Evolutionary conservation across 805 yeast species (phyloP), one percentile per base, ranked within the genome.

Genomic region (Teunomyces pallodes): DNA sequence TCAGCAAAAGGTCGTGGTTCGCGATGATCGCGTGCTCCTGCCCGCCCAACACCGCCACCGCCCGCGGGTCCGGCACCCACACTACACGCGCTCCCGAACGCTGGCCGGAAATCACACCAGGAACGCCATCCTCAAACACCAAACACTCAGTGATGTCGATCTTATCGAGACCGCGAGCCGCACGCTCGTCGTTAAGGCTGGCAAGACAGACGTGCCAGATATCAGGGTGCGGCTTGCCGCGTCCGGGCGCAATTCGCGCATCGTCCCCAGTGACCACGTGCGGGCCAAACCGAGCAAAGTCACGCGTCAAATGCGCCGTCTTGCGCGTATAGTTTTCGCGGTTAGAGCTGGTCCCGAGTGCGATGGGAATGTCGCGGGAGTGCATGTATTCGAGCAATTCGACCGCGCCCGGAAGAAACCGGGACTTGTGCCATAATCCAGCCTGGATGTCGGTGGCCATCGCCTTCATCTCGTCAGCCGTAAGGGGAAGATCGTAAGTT

Each of bases 211-310:
- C 76, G 53, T 81, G 80, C 95, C 96, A 94, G 53, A 94, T 90
- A 63, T 91, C 95, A 2, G 99, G 99, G 50, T 75, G 74, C 10
- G 99, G 99, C 64, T 94, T 94, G 5, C 99, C 98, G 53, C 84
- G 78, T 3, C 97, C 98, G 12, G 72, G 74, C 1, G 92, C 87
- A 48, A 94, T 82, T 39, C 96, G 78, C 31, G 81, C 72, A 61
- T 94, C 94, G 69, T 94, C 99, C 5, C 98, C 98, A 1, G 92
- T 86, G 31, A 92, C 86, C 16, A 87, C 74, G 54, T 84, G 87
- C 5, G 65, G 66, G 10, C 75, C 74, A 60, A 94, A 94, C 29
- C 77, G 61, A 2, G 77, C 76, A 56, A 89, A 87, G 1, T 83
- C 82, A n/a, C 79, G 67, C 17, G 69, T 65, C 43, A 90, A 72